A percentile compares a stretch with the other conserved stretches of the same genome.
Evolutionary conservation across 495 filamentous ascomycete species (phyloP).

Genomic region (Podospora conica): DNA sequence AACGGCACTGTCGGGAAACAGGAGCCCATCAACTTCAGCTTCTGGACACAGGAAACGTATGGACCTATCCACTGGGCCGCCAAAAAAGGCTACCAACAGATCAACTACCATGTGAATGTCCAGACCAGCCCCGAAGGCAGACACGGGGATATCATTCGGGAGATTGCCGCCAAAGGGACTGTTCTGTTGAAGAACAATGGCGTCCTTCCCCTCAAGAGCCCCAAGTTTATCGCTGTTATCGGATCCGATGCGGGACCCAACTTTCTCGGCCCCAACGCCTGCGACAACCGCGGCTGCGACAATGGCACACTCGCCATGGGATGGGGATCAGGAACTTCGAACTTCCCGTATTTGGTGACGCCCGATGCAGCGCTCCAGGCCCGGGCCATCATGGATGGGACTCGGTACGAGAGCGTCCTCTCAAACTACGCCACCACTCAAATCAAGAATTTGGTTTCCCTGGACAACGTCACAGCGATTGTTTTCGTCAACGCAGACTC

Average conservation of each 20-base stretch:
- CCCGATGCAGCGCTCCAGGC: conserved; percentile 80
- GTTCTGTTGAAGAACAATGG: conserved; percentile 85
- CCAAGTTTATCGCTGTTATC: conserved; percentile 72
- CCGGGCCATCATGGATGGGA: conserved; percentile 55
- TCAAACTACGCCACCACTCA: conserved; percentile 59
- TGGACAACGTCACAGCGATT: conserved; percentile 62
- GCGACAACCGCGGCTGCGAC: conserved; percentile 74
- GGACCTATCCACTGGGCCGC: conserved; percentile 61
- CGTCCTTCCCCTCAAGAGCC: conserved; percentile 68
- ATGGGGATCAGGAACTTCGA: conserved; percentile 86
- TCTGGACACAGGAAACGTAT: conserved; percentile 74
- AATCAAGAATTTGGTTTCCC: conserved; percentile 56
- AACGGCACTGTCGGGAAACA: conserved; percentile 54
- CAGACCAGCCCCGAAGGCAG: conserved; percentile 44
- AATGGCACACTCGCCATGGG: conserved; percentile 87
- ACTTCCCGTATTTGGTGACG: conserved; percentile 88
- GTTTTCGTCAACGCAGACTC: conserved; percentile 86
- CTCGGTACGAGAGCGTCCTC: conserved; percentile 65
- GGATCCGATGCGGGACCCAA: conserved; percentile 79
- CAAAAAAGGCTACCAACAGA: conserved; percentile 52
- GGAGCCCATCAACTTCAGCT: conserved; percentile 75
- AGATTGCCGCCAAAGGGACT: conserved; percentile 67
- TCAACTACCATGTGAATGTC: conserved; percentile 86
- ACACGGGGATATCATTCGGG: conserved; percentile 65
- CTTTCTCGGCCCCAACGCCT: conserved; percentile 76